Conservation (phyloP, 495 filamentous ascomycete species). For the Corynascus novoguineensis region DNA sequence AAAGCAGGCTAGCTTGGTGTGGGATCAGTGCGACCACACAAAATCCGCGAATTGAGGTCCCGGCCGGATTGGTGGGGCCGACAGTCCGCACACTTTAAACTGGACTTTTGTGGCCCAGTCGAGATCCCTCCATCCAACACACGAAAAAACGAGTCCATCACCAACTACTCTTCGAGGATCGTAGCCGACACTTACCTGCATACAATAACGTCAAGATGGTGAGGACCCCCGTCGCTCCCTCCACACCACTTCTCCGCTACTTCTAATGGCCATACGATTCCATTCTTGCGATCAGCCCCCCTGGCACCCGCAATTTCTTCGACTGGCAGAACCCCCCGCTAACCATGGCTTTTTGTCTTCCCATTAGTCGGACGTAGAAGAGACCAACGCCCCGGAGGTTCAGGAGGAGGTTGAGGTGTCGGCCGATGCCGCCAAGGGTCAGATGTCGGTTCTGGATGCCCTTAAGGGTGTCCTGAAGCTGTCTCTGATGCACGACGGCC, state of each 20-base stretch:
- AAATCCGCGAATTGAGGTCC: slow-evolving; percentile 2
- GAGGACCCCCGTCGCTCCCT: slow-evolving; percentile 23
- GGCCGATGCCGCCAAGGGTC: slow-evolving; percentile 77
- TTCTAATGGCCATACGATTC: neutral
- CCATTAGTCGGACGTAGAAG: slow-evolving; percentile 61
- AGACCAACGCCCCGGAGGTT: slow-evolving; percentile 70
- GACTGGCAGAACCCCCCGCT: slow-evolving; percentile 14
- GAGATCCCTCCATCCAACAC: slow-evolving; percentile 10
- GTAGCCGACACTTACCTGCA: slow-evolving; percentile 40
- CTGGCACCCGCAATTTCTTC: neutral
- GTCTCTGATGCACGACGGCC: slow-evolving; percentile 98
- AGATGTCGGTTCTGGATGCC: slow-evolving; percentile 97
- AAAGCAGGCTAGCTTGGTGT: neutral
- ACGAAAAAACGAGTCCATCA: slow-evolving; percentile 14
- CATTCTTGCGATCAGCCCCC: neutral
- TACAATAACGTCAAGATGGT: slow-evolving; percentile 50
- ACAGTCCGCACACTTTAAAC: slow-evolving; percentile 25
- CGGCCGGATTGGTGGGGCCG: slow-evolving; percentile 16
- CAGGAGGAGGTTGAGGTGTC: slow-evolving; percentile 88
- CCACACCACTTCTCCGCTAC: neutral
- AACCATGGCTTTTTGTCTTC: slow-evolving; percentile 15
- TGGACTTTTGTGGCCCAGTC: slow-evolving; percentile 15
- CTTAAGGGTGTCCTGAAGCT: slow-evolving; percentile 97
- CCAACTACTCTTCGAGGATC: slow-evolving; percentile 50
- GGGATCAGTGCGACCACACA: slow-evolving; percentile 14